Evolutionary conservation across 495 filamentous ascomycete species (phyloP).

Genomic region (Penicillium steckii): DNA sequence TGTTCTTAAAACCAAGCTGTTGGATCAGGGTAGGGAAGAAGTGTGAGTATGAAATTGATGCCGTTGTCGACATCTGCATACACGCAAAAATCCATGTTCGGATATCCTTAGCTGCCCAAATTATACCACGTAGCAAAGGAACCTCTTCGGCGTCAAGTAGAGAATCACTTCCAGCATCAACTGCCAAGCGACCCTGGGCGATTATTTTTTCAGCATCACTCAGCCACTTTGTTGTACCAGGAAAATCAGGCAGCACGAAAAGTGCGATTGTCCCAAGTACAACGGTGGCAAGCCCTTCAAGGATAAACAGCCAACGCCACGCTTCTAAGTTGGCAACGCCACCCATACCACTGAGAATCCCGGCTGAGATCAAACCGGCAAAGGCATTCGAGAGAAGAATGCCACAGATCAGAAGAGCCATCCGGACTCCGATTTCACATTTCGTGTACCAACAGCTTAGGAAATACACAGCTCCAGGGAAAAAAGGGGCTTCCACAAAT

Average conservation of each 20-base stretch:
- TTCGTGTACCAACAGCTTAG: constrained; percentile 62
- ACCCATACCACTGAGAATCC: constrained; percentile 38
- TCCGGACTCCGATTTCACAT: constrained; percentile 55
- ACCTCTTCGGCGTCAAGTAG: constrained; percentile 16
- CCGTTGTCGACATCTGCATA: constrained; percentile 12
- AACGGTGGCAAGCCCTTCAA: constrained; percentile 58
- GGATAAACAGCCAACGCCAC: constrained; percentile 69
- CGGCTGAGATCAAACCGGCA: constrained; percentile 55
- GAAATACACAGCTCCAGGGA: constrained; percentile 61
- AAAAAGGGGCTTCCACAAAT: constrained; percentile 47
- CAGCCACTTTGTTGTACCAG: constrained; percentile 67
- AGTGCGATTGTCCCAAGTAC: constrained; percentile 51
- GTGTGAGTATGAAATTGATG: constrained; percentile 13
- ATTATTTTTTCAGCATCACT: constrained; percentile 60
- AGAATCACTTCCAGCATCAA: constrained; percentile 70
- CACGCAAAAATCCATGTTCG: constrained; percentile 15
- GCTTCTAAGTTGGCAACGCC: constrained; percentile 54
- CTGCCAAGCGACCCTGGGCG: constrained; percentile 62
- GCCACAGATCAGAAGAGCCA: constrained; percentile 54
- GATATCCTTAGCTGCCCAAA: constrained; percentile 9
- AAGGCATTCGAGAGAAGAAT: constrained; percentile 64
- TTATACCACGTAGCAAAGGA: constrained; percentile 6
- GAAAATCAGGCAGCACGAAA: constrained; percentile 69
- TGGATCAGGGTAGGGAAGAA: constrained; percentile 20
- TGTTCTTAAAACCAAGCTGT: constrained; percentile 17